Evolutionary conservation across 345 rosid genomes (phyloP).

Genomic region (Balakata baccata): DNA sequence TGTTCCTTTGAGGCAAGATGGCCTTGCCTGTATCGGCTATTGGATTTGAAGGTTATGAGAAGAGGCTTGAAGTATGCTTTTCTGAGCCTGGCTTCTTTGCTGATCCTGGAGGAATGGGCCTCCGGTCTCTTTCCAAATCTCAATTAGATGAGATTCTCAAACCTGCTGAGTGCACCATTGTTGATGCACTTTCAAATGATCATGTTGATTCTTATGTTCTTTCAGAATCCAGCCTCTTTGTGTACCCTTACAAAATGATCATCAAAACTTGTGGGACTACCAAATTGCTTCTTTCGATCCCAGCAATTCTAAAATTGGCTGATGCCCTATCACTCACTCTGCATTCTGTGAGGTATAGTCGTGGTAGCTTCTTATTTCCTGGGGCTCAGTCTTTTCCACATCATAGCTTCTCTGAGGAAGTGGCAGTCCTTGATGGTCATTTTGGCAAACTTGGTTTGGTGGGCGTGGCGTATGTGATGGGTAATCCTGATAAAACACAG

Average conservation of each 20-base stretch:
- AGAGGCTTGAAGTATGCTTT: slow-evolving; percentile 75
- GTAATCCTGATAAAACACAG: slow-evolving; percentile 42
- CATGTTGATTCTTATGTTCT: slow-evolving; percentile 69
- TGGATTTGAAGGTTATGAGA: slow-evolving; percentile 92
- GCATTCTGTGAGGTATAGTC: slow-evolving; percentile 57
- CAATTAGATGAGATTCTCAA: slow-evolving; percentile 64
- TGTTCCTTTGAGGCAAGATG: slow-evolving; percentile 32
- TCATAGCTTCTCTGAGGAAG: slow-evolving; percentile 73
- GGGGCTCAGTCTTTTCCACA: slow-evolving; percentile 69
- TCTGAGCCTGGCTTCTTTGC: slow-evolving; percentile 47
- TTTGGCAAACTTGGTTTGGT: slow-evolving; percentile 51
- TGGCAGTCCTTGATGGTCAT: slow-evolving; percentile 58
- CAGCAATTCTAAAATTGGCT: slow-evolving; percentile 55
- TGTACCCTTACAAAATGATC: slow-evolving; percentile 70
- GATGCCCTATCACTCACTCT: slow-evolving; percentile 49
- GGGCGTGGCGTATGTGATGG: slow-evolving; percentile 67
- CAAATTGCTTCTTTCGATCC: slow-evolving; percentile 62
- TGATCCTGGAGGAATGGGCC: slow-evolving; percentile 67
- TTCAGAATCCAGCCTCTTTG: slow-evolving; percentile 81
- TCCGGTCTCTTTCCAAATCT: slow-evolving; percentile 49
- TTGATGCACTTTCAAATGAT: slow-evolving; percentile 56
- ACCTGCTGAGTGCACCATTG: slow-evolving; percentile 80
- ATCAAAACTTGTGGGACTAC: slow-evolving; percentile 93
- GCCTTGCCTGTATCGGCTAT: slow-evolving; percentile 60
- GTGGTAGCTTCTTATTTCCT: slow-evolving; percentile 67